Conservation (phyloP, 192 early-diverging fungal species). For the Oehlia diaphana region DNA sequence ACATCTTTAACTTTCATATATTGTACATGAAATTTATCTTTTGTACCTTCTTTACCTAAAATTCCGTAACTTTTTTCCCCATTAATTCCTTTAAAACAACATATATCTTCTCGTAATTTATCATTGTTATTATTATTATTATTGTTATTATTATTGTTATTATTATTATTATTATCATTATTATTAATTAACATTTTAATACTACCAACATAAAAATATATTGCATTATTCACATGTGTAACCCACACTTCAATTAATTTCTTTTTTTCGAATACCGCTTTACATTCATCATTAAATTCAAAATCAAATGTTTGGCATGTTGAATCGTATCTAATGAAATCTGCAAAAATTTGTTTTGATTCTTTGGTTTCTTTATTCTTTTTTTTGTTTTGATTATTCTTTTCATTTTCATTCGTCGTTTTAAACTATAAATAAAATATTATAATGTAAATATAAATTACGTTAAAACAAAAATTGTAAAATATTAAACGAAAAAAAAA, state of each 20-base stretch:
- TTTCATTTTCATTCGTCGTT: background rate
- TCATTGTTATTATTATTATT: background rate
- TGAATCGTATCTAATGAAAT: background rate
- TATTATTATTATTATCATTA: background rate
- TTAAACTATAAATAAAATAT: background rate
- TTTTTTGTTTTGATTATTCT: background rate
- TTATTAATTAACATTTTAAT: background rate
- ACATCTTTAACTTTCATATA: background rate
- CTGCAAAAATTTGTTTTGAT: background rate
- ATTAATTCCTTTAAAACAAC: background rate
- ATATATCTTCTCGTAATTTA: background rate
- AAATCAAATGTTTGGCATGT: background rate
- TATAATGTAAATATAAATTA: too few relatives aligned
- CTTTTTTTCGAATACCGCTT: background rate
- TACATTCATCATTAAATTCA: background rate
- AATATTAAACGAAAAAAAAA: background rate
- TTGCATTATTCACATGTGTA: background rate
- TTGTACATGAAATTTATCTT: background rate
- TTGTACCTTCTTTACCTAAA: background rate
- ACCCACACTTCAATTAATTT: background rate
- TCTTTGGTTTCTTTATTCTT: background rate
- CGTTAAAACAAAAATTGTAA: too few relatives aligned
- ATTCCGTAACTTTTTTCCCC: background rate
- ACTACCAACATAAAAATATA: background rate
- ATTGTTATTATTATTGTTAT: background rate